Evolutionary conservation across 257 asterid genomes (phyloP).

Genomic region (Lantana camara): DNA sequence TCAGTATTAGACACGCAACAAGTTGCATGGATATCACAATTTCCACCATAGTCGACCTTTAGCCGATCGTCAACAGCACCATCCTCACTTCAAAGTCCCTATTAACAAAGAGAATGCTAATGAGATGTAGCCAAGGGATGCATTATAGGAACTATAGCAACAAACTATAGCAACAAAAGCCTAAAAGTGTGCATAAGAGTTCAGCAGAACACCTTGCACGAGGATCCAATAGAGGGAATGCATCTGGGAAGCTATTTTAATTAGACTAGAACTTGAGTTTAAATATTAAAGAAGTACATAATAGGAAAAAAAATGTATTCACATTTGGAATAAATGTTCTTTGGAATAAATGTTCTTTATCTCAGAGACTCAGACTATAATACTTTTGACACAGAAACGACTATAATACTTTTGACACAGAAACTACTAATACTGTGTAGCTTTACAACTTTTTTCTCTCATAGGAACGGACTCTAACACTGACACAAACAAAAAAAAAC

Average conservation of each 20-base stretch:
- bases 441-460: no score
- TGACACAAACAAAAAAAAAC: no score
- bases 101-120: slow-evolving; percentile 28
- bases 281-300: no score
- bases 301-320: no score
- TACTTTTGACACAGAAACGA: no score
- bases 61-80: slow-evolving; percentile 32
- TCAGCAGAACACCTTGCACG: not conserved
- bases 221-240: slow-evolving; percentile 9
- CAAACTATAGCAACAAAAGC: not conserved
- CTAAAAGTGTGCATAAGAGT: not conserved
- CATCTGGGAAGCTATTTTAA: slow-evolving; percentile 1
- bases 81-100: slow-evolving; percentile 51
- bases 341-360: no score
- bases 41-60: slow-evolving; percentile 34
- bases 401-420: no score
- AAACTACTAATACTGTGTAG: no score
- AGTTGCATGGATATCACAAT: slow-evolving; percentile 37
- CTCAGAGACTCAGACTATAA: no score
- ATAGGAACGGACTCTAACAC: no score
- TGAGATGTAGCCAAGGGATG: slow-evolving; percentile 26
- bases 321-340: no score
- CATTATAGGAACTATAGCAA: not conserved
- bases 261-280: no score
- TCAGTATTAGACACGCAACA: slow-evolving; percentile 16